Evolutionary conservation across 2,329 filamentous ascomycete species (phyloP).

Genomic region (Calonectria montana): DNA sequence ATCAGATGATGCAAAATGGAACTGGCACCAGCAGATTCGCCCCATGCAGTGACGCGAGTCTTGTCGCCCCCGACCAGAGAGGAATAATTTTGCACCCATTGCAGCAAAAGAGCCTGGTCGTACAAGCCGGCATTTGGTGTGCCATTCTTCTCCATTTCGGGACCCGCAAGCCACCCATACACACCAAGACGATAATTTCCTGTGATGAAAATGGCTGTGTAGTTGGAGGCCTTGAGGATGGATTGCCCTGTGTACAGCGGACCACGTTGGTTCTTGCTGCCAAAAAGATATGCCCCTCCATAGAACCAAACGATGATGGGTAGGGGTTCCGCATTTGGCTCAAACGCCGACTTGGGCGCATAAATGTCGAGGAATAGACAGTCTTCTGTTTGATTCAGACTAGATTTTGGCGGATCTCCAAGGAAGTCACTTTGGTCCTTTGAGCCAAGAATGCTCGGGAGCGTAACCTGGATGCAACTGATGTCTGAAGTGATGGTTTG

Average conservation of each 20-base stretch:
- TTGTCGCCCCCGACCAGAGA: constrained; percentile 59
- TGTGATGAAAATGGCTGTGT: constrained; percentile 57
- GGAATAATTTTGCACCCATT: constrained; percentile 62
- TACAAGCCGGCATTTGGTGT: constrained; percentile 57
- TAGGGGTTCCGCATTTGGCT: constrained; percentile 48
- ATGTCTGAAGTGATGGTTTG: not conserved
- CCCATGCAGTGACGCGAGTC: constrained; percentile 58
- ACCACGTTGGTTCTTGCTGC: constrained; percentile 52
- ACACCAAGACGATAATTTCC: constrained; percentile 62
- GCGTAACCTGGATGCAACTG: constrained; percentile 7
- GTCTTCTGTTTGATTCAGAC: constrained; percentile 50
- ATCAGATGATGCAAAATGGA: constrained; percentile 63
- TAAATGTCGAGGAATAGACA: constrained; percentile 63
- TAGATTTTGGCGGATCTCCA: not conserved
- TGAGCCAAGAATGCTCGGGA: not conserved
- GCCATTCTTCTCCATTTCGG: constrained; percentile 54
- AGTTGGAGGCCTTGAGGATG: constrained; percentile 33
- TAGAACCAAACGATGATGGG: constrained; percentile 60
- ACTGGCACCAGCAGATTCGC: constrained; percentile 62
- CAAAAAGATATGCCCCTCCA: constrained; percentile 58
- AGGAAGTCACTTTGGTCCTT: not conserved
- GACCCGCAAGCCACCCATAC: constrained; percentile 58
- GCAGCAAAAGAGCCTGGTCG: constrained; percentile 56
- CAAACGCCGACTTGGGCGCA: constrained; percentile 55
- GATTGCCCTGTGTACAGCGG: constrained; percentile 49